Percentiles rank a stretch among this genome's conserved stretches.
Evolutionary conservation across 2,329 filamentous ascomycete genomes (phyloP).

Genomic region (Claviceps monticola): DNA sequence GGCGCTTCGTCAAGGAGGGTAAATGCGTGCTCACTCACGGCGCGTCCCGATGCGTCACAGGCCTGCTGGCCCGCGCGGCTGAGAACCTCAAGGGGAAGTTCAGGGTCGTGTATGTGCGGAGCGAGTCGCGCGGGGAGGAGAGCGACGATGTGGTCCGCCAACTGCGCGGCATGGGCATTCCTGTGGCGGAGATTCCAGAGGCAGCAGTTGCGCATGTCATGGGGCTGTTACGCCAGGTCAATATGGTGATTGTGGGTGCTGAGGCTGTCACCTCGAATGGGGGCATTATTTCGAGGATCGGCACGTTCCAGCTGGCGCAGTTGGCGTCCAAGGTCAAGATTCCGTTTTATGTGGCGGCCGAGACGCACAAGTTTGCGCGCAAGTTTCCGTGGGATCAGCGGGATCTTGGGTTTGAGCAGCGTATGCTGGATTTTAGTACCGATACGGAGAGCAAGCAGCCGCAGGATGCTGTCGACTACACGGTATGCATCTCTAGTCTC

Average conservation of each 20-base stretch:
- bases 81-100: constrained; percentile 53
- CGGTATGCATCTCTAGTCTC: constrained; percentile 31
- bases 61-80: constrained; percentile 55
- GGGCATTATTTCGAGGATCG: constrained; percentile 78
- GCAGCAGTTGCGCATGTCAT: constrained; percentile 69
- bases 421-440: constrained; percentile 59
- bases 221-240: constrained; percentile 38
- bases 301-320: constrained; percentile 72
- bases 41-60: constrained; percentile 70
- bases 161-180: constrained; percentile 60
- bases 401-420: constrained; percentile 66
- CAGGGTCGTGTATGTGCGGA: constrained; percentile 67
- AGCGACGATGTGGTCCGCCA: constrained; percentile 56
- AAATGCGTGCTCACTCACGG: constrained; percentile 82
- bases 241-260: constrained; percentile 52
- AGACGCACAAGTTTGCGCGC: constrained; percentile 93
- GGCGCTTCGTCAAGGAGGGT: constrained; percentile 64
- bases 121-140: constrained; percentile 42
- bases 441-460: constrained; percentile 30
- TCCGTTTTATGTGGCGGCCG: constrained; percentile 85
- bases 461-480: constrained; percentile 54
- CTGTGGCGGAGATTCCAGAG: constrained; percentile 50
- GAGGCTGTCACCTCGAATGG: constrained; percentile 92
- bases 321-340: constrained; percentile 53
- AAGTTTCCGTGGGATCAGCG: constrained; percentile 72